Conservation (phyloP, 1,139 yeast genomes). For the Suhomyces choctaworum region DNA sequence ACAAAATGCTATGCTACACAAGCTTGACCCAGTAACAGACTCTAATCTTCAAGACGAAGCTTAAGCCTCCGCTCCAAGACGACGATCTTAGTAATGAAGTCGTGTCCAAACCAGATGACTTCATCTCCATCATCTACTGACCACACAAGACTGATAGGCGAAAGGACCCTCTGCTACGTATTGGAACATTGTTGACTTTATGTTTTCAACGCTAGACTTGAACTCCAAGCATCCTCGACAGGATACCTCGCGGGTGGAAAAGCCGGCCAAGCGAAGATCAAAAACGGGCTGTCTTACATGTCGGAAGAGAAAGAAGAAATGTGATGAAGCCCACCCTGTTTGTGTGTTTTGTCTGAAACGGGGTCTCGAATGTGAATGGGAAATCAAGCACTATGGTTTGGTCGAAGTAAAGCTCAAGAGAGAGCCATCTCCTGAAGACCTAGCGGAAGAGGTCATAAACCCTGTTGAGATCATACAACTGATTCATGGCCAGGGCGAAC, state of each 20-base stretch:
- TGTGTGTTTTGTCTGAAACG: slow-evolving; percentile 35
- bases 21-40: too few species aligned
- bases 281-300: slow-evolving; percentile 44
- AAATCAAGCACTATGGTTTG: slow-evolving; percentile 12
- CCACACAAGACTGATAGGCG: too few species aligned
- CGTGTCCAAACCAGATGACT: too few species aligned
- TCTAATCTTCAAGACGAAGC: too few species aligned
- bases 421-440: slow-evolving; percentile 2
- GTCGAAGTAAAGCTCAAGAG: slow-evolving; percentile 6
- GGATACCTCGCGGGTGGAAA: slow-evolving; percentile 4
- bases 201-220: slow-evolving; percentile 11
- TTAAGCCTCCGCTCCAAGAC: too few species aligned
- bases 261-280: slow-evolving; percentile 22
- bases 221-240: slow-evolving; percentile 5
- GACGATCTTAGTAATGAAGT: too few species aligned
- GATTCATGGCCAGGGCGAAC: slow-evolving; percentile 6
- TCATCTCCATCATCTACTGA: too few species aligned
- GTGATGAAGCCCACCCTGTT: slow-evolving; percentile 40
- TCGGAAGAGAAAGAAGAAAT: slow-evolving; percentile 41
- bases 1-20: too few species aligned
- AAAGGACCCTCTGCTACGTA: too few species aligned
- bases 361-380: slow-evolving; percentile 37
- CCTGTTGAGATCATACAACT: slow-evolving; percentile 9
- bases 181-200: too few species aligned
- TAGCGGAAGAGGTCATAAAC: slow-evolving; percentile 4